phyloP scores from a whole-genome alignment of 1,284 basidiomycete species.

The Leccinum glutinopallens region DNA sequence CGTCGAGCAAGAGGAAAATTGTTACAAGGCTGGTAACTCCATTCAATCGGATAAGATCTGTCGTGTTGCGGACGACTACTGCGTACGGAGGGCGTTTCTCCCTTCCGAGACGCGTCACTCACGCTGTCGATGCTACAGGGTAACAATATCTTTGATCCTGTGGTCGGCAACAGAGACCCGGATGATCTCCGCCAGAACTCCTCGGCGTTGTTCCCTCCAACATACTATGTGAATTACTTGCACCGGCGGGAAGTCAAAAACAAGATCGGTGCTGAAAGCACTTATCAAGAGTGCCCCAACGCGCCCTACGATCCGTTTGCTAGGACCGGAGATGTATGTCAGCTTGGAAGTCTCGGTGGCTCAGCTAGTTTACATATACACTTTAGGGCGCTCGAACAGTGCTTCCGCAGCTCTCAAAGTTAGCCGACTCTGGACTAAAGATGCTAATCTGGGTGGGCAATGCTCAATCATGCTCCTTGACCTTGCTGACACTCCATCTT shows the following conservation, averaged over 20 bases:
- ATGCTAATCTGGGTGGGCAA: slow-evolving; percentile 60
- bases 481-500: not conserved
- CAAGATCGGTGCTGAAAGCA: slow-evolving; percentile 53
- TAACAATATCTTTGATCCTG: slow-evolving; percentile 32
- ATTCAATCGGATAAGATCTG: slow-evolving; percentile 51
- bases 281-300: slow-evolving; percentile 51
- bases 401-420: slow-evolving; percentile 51
- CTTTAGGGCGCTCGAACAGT: slow-evolving; percentile 54
- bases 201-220: slow-evolving; percentile 55
- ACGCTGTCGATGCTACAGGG: slow-evolving; percentile 34
- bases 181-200: slow-evolving; percentile 61
- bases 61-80: slow-evolving; percentile 52
- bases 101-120: too few species aligned
- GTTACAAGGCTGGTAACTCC: slow-evolving; percentile 53
- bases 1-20: slow-evolving; percentile 51
- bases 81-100: slow-evolving; percentile 42
- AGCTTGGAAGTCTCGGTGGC: not conserved
- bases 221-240: slow-evolving; percentile 55
- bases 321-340: slow-evolving; percentile 39
- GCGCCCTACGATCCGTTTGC: slow-evolving; percentile 43
- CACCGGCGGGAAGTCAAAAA: slow-evolving; percentile 36
- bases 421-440: slow-evolving; percentile 48
- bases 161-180: slow-evolving; percentile 47
- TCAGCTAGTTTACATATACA: not conserved
- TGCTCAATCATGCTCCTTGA: not conserved